These are phyloP conservation scores for Cryoendolithus antarcticus DNA, from an alignment of 2,329 filamentous ascomycete genomes.

Conservation along the genomic window DNA sequence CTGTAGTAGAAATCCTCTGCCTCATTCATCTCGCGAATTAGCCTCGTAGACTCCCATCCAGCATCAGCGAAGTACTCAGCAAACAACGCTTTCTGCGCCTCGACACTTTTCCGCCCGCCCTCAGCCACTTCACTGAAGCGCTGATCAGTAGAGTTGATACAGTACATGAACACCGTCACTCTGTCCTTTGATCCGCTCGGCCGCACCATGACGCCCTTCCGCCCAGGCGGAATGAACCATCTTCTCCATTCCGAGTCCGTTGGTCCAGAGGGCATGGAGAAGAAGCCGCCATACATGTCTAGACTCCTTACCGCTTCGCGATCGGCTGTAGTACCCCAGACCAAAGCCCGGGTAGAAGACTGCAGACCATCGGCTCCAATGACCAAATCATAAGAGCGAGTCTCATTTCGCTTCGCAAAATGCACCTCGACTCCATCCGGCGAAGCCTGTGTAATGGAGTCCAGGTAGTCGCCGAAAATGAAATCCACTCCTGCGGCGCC, in stretches of 20 bases:
- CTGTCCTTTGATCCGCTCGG: slow-evolving; percentile 12
- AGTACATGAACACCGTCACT: slow-evolving; percentile 15
- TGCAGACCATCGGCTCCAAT: slow-evolving; percentile 23
- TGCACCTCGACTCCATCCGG: slow-evolving; percentile 13
- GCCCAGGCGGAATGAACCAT: slow-evolving; percentile 21
- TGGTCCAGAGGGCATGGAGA: slow-evolving; percentile 15
- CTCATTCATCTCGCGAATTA: slow-evolving; percentile 16
- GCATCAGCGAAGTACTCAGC: slow-evolving; percentile 15
- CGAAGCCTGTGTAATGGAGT: slow-evolving; percentile 12
- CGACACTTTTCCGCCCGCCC: slow-evolving; percentile 8
- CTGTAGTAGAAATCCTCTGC: slow-evolving; percentile 23
- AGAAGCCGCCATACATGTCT: slow-evolving; percentile 17
- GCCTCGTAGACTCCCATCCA: slow-evolving; percentile 17
- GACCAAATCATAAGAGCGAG: slow-evolving; percentile 14
- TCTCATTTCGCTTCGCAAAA: slow-evolving; percentile 13
- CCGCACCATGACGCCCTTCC: slow-evolving; percentile 19
- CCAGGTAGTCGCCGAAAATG: slow-evolving; percentile 18
- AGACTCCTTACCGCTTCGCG: too few relatives aligned
- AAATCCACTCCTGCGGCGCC: slow-evolving; percentile 18
- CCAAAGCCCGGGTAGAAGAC: slow-evolving; percentile 16
- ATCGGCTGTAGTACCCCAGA: slow-evolving; percentile 15
- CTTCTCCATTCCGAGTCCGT: slow-evolving; percentile 20
- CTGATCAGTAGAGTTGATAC: slow-evolving; percentile 13
- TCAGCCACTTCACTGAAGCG: slow-evolving; percentile 9
- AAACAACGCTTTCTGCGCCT: slow-evolving; percentile 17